Evolutionary conservation across 805 yeast genomes (phyloP).

Genomic region (Saccharomycopsis babjevae): DNA sequence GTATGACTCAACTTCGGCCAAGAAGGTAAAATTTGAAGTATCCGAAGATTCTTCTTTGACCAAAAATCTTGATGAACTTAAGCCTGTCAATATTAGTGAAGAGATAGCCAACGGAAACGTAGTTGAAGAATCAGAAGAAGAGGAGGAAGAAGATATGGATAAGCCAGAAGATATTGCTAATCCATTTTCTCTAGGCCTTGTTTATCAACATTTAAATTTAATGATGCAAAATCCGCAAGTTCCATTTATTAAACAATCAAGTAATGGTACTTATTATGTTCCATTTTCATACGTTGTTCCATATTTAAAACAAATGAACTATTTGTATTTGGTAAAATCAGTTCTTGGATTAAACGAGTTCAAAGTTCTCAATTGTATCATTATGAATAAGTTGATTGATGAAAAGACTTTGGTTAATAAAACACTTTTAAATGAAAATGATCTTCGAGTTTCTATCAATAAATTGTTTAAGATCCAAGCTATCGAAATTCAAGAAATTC

Average conservation of each 20-base stretch:
- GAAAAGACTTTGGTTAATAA: slow-evolving; percentile 72
- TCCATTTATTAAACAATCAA: slow-evolving; percentile 51
- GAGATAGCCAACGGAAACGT: slow-evolving; percentile 20
- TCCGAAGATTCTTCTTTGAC: slow-evolving; percentile 14
- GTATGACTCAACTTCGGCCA: slow-evolving; percentile 20
- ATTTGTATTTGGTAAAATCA: slow-evolving; percentile 47
- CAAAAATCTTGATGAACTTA: slow-evolving; percentile 18
- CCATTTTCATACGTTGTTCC: slow-evolving; percentile 48
- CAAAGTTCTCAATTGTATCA: slow-evolving; percentile 68
- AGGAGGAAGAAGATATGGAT: slow-evolving; percentile 25
- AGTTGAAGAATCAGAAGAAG: slow-evolving; percentile 26
- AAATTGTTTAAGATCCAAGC: slow-evolving; percentile 59
- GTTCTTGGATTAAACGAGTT: slow-evolving; percentile 59
- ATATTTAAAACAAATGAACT: slow-evolving; percentile 36
- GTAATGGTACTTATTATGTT: slow-evolving; percentile 48
- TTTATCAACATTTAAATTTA: slow-evolving; percentile 48
- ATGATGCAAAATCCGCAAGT: slow-evolving; percentile 39
- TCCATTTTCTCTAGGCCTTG: slow-evolving; percentile 9
- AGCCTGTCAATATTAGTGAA: slow-evolving; percentile 19
- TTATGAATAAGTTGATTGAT: slow-evolving; percentile 60
- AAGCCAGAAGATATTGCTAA: slow-evolving; percentile 26
- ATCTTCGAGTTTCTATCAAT: slow-evolving; percentile 61
- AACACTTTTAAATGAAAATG: slow-evolving; percentile 69
- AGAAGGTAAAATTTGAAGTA: slow-evolving; percentile 24
- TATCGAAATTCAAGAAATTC: slow-evolving; percentile 86